Percentiles rank a stretch among this genome's conserved stretches.
Evolutionary conservation across 306 rosid genomes (phyloP).

Genomic region (Rosa lucieae): DNA sequence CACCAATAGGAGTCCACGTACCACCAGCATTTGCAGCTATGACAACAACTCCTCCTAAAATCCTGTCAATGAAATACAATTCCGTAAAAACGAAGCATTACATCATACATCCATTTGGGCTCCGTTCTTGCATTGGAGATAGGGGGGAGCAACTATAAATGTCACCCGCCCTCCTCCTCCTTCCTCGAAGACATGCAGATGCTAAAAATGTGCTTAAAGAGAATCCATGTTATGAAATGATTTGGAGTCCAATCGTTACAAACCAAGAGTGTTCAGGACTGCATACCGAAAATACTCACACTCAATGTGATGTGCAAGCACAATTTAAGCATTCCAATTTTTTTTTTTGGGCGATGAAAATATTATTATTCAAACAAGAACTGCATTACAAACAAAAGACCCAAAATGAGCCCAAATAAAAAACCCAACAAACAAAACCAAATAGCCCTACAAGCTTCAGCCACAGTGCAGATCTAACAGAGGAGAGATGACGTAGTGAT

Average conservation of each 20-base stretch:
- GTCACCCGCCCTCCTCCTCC: not conserved
- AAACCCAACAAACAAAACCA: too few relatives aligned
- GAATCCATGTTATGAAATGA: not conserved
- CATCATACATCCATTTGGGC: not conserved
- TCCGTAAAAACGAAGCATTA: constrained; percentile 10
- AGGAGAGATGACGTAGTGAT: too few relatives aligned
- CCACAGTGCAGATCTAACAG: too few relatives aligned
- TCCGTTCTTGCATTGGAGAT: not conserved
- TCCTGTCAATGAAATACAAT: constrained; percentile 55
- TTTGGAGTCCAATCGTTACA: not conserved
- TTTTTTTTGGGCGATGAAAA: too few relatives aligned
- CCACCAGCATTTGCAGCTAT: constrained; percentile 99
- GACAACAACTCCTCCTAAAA: constrained; percentile 95
- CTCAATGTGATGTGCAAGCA: not conserved
- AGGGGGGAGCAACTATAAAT: not conserved
- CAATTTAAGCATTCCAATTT: not conserved
- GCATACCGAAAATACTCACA: not conserved
- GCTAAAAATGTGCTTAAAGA: not conserved
- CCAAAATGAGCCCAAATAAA: too few relatives aligned
- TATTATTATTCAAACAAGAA: too few relatives aligned
- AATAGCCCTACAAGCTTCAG: too few relatives aligned
- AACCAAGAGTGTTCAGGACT: not conserved
- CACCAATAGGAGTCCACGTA: constrained; percentile 99
- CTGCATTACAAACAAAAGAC: too few relatives aligned
- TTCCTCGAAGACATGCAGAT: not conserved